Conservation (phyloP, 192 early-diverging fungal genomes). For the Lobulomyces angularis region DNA sequence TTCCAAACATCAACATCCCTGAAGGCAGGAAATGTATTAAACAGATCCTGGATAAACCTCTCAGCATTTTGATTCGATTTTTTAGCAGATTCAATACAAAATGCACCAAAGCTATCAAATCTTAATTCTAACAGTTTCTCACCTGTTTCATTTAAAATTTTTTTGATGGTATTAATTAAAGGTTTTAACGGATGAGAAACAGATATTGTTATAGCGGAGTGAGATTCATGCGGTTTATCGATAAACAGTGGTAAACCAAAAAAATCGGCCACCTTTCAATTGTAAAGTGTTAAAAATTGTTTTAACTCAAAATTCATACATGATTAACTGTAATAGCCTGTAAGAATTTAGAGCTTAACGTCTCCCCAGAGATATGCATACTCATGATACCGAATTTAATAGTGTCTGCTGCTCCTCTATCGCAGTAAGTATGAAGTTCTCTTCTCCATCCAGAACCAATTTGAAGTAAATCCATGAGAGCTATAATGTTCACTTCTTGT, state of each 20-base stretch:
- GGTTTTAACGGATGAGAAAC: constrained; percentile 47
- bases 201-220: constrained; percentile 49
- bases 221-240: constrained; percentile 45
- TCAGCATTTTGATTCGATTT: constrained; percentile 29
- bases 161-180: constrained; percentile 50
- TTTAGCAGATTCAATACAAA: constrained; percentile 52
- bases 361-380: constrained; percentile 59
- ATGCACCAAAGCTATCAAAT: constrained; percentile 53
- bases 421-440: constrained; percentile 49
- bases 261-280: constrained; percentile 26
- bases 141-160: constrained; percentile 60
- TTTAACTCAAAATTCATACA: constrained; percentile 3
- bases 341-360: constrained; percentile 42
- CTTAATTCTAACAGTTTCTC: constrained; percentile 42
- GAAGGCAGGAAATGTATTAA: constrained; percentile 54
- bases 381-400: constrained; percentile 74
- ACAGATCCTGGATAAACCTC: constrained; percentile 43
- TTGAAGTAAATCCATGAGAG: constrained; percentile 59
- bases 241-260: constrained; percentile 63
- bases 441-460: constrained; percentile 64
- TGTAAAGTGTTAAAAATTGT: neutral
- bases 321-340: constrained; percentile 46
- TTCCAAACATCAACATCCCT: constrained; percentile 36
- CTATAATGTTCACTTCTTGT: constrained; percentile 67
- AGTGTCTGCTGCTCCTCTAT: constrained; percentile 60